Percentiles rank a stretch among this genome's conserved stretches.
These are phyloP conservation scores for Chrysophaeum taylorii DNA, from an alignment of 352 stramenopile genomes.

Conservation along the genomic window DNA sequence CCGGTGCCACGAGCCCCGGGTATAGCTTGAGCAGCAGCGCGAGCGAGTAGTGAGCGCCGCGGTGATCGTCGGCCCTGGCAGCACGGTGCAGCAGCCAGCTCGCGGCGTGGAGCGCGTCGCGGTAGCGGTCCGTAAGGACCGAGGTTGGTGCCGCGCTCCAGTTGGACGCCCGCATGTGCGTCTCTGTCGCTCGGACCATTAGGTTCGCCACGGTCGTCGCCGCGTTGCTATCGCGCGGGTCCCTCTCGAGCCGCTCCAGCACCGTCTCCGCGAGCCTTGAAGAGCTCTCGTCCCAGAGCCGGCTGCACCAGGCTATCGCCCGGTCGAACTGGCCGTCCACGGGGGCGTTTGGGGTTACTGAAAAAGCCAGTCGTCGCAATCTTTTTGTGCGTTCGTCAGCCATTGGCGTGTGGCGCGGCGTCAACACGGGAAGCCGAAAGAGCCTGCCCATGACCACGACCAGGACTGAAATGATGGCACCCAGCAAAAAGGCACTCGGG, in stretches of 20 bases:
- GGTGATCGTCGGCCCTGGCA: background rate
- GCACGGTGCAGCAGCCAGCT: background rate
- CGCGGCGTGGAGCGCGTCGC: background rate
- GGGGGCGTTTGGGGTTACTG: no score
- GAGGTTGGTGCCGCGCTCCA: background rate
- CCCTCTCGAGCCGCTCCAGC: background rate
- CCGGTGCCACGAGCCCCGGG: background rate
- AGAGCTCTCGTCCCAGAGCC: background rate
- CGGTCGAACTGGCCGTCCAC: background rate
- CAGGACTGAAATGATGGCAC: no score
- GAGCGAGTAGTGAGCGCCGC: slow-evolving; percentile 10
- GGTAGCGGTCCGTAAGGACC: background rate
- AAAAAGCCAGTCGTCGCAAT: no score
- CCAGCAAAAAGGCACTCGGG: no score
- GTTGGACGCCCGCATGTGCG: slow-evolving; percentile 3
- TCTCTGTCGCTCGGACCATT: slow-evolving; percentile 1
- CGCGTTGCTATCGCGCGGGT: background rate
- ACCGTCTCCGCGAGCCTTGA: background rate
- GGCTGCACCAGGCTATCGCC: slow-evolving; percentile 1
- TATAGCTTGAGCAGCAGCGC: slow-evolving; percentile 2
- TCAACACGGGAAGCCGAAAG: no score
- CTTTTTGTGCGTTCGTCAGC: no score
- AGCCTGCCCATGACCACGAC: no score
- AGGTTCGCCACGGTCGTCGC: slow-evolving; percentile 13
- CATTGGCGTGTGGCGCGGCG: no score